These are phyloP conservation scores for Phytophthora palmivora DNA, from an alignment of 352 stramenopile species.

Conservation along the genomic window DNA sequence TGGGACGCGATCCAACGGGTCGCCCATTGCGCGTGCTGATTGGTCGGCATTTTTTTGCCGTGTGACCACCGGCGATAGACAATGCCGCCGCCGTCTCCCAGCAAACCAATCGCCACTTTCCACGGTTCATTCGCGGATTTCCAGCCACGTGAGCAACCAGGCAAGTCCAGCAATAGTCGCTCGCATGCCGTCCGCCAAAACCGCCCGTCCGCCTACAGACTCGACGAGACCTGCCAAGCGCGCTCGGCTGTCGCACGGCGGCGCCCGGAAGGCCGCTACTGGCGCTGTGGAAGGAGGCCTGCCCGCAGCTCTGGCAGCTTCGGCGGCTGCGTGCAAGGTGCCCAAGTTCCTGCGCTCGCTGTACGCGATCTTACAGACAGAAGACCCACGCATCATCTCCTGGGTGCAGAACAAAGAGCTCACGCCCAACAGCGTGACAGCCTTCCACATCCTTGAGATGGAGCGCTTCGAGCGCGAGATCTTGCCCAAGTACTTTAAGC, in stretches of 20 bases:
- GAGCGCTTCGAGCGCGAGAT: constrained; percentile 87
- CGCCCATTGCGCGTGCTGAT: constrained; percentile 18
- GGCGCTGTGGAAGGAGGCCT: constrained; percentile 4
- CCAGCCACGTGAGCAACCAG: constrained; percentile 19
- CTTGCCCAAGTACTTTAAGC: constrained; percentile 94
- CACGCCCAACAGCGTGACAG: constrained; percentile 58
- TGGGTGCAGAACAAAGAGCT: constrained; percentile 81
- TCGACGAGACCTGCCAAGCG: constrained; percentile 21
- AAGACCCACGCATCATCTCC: constrained; percentile 70
- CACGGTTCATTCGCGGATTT: constrained; percentile 44
- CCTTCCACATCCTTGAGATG: constrained; percentile 84
- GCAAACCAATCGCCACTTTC: constrained; percentile 17
- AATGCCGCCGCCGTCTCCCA: constrained; percentile 22
- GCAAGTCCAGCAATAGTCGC: constrained; percentile 6
- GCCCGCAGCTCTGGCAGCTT: constrained; percentile 4
- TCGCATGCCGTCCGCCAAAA: constrained; percentile 33
- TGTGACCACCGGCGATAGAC: constrained; percentile 23
- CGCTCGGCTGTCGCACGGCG: constrained; percentile 10
- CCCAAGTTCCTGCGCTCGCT: constrained; percentile 87
- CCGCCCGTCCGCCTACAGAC: constrained; percentile 26
- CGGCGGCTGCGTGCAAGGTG: constrained; percentile 56
- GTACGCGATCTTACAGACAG: constrained; percentile 80
- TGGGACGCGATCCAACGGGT: constrained; percentile 37
- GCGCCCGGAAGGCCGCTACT: not conserved
- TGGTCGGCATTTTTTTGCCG: constrained; percentile 23